Conservation (phyloP, 306 rosid genomes). For the Parietaria judaica region DNA sequence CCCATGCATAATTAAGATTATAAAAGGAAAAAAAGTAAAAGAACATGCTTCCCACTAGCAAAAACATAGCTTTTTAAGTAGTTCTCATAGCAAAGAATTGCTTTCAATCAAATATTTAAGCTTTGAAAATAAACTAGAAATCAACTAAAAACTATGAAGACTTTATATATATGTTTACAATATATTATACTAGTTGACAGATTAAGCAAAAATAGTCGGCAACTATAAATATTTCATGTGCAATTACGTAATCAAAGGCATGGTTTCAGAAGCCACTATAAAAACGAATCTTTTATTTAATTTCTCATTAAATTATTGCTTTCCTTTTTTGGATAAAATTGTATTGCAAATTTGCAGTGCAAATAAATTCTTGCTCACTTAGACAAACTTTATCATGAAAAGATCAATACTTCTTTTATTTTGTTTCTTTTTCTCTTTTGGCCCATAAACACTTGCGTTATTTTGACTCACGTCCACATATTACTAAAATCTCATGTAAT, state of each 20-base stretch:
- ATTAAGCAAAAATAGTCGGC: constrained; percentile 13
- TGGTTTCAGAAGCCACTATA: background rate
- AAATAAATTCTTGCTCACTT: background rate
- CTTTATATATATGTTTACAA: background rate
- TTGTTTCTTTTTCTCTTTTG: background rate
- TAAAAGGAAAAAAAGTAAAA: background rate
- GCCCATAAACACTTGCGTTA: background rate
- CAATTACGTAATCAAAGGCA: constrained; percentile 19
- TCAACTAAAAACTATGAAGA: background rate
- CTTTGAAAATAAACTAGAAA: background rate
- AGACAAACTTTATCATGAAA: background rate
- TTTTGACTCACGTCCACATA: background rate
- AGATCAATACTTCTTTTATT: background rate
- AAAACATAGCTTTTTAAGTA: background rate
- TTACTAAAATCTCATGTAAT: background rate
- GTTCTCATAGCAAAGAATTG: background rate
- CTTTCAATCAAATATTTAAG: background rate
- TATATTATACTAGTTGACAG: constrained; percentile 4
- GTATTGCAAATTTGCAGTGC: background rate
- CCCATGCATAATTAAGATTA: background rate
- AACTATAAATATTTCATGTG: constrained; percentile 19
- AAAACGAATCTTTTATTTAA: background rate
- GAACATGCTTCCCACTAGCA: constrained; percentile 8
- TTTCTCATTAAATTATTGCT: too few species aligned
- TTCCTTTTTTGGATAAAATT: background rate